Base-by-base conservation (phyloP, 129 eudicot genomes). In the Chrysanthemum makinoi region DNA sequence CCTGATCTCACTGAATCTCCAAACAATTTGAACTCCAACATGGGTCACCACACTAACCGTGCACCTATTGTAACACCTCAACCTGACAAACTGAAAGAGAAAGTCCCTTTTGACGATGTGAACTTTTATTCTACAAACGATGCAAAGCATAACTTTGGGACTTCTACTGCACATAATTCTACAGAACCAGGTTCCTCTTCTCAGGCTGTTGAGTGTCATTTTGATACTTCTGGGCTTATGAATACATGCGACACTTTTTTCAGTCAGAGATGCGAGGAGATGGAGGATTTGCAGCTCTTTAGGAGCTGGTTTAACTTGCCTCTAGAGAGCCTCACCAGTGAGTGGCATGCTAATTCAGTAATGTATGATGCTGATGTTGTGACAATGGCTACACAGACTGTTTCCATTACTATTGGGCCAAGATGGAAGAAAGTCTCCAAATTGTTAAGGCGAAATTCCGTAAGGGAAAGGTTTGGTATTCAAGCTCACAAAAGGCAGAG, bases 401-500 rank as follows among this genome's bases (percentile, higher is more conserved):
- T 59, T 59, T 15, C 65, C 6, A 14, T 60, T 60, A 60, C 17
- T 60, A 13, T 60, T 60, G 65, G 51, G 30, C 39, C 48, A 60
- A 61, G 75, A 61, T 81, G 85, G 85, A 61, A 8, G 19, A 72
- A 65, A 18, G 75, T 72, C 50, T 64, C 66, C 1, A 67, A 60
- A 46, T 28, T 72, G 70, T 14, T 81, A 24, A 65, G 75, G 65
- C 59, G 70, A 48, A 20, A 62, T 2, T 80, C 81, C 3, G 60
- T 65, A 12, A 84, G 75, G 62, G 72, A 69, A 75, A 80, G 79
- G 69, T n/a, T 57, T 20, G 70, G 79, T 48, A 70, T 75, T 15
- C 65, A 81, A 73, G 57, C 74, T 7, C 56, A 24, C 24, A 79
- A 79, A 74, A 78, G 47, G 60, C 81, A 78, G 55, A 65, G 81